Base-by-base conservation (phyloP, 2,329 filamentous ascomycete genomes). In the Ceratocystis huliohia region DNA sequence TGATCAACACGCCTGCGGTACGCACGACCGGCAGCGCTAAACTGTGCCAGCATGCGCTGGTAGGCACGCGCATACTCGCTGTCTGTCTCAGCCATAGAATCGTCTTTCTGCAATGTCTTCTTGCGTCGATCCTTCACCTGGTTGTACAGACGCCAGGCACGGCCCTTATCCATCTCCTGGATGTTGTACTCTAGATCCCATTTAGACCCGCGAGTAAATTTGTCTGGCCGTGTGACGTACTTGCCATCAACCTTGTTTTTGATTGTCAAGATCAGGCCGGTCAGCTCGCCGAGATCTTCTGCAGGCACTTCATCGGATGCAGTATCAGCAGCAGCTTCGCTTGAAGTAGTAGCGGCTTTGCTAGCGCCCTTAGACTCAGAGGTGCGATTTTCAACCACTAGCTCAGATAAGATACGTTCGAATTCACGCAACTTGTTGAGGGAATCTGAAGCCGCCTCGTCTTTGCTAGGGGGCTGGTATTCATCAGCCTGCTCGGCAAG, bases 101-200 rank as follows among this genome's bases (percentile, higher is more conserved):
- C 48, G 33, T 65, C 57, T 25, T 65, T 46, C 73, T 33, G 69
- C 45, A 84, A 73, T 0, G 76, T 75, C 37, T 77, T 77, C 59
- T 74, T 76, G 13, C 89, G 82, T 17, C 88, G 80, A 2, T 71
- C 74, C 73, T 84, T 83, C 67, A 84, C 78, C 63, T 79, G 76
- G 1, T 72, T 53, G 73, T 91, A 91, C 28, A 88, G 74, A 0
- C 66, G 74, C 68, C 74, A 74, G 1, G 82, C 83, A 8, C 78
- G 76, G 0, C 73, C 69, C 2, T 70, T 69, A 0, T 75, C 64
- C 1, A 91, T 77, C 69, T 92, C 88, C 59, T 82, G 80, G 61
- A 96, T 76, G 45, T 85, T 81, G 75, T 96, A 96, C 71, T 94
- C 84, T n/a, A 96, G 78, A 0, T 77, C 74, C 92, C 92, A 96